phyloP scores from a whole-genome alignment of 1,139 yeast genomes.

The Yamadazyma sp. region DNA sequence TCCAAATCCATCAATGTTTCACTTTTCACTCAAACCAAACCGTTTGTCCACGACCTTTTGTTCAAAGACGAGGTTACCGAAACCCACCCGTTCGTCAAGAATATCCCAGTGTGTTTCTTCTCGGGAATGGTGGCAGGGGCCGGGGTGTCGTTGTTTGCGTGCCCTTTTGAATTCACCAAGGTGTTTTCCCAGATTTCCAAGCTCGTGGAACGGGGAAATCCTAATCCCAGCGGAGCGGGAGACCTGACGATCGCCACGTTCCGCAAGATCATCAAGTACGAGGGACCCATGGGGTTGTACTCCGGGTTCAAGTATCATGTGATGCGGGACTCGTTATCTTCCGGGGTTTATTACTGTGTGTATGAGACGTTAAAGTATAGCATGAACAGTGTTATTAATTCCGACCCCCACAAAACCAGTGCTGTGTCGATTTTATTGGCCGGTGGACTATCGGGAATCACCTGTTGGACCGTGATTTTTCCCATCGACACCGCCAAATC shows the following conservation, averaged over 20 bases:
- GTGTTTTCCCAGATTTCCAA: slow-evolving; percentile 72
- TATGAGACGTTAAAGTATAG: slow-evolving; percentile 70
- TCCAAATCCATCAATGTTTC: slow-evolving; percentile 69
- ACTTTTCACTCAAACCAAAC: slow-evolving; percentile 59
- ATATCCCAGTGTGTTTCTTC: slow-evolving; percentile 63
- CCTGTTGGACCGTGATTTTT: slow-evolving; percentile 72
- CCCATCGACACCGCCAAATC: slow-evolving; percentile 83
- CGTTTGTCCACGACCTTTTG: slow-evolving; percentile 37
- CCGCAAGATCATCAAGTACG: slow-evolving; percentile 52
- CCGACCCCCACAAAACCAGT: slow-evolving; percentile 28
- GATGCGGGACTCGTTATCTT: slow-evolving; percentile 65
- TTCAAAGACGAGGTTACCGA: slow-evolving; percentile 17
- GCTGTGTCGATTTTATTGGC: slow-evolving; percentile 49
- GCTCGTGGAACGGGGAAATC: slow-evolving; percentile 32
- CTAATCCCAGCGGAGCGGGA: slow-evolving; percentile 17
- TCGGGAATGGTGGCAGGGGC: slow-evolving; percentile 73
- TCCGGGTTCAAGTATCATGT: slow-evolving; percentile 73
- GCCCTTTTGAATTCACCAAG: slow-evolving; percentile 86
- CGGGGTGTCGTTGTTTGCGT: slow-evolving; percentile 63
- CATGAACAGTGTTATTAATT: slow-evolving; percentile 33
- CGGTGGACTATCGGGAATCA: slow-evolving; percentile 78
- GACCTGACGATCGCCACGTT: slow-evolving; percentile 26
- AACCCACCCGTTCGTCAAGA: slow-evolving; percentile 44
- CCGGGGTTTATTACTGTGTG: slow-evolving; percentile 71
- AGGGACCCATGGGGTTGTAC: slow-evolving; percentile 66